These are phyloP conservation scores for Hanseniaspora valbyensis DNA, from an alignment of 805 yeast species.

Conservation along the genomic window DNA sequence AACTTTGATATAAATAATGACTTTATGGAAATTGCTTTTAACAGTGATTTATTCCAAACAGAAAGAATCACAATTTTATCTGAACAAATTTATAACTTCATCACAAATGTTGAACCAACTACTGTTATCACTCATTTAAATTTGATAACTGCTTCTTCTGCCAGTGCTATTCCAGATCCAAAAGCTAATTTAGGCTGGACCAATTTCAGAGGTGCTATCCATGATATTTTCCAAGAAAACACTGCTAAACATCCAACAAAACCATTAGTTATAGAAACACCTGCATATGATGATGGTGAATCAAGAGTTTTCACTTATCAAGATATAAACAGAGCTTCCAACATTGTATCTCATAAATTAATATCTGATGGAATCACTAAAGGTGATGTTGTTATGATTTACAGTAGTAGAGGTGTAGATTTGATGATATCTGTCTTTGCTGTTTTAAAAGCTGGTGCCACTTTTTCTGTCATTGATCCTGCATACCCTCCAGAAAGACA, in stretches of 20 bases:
- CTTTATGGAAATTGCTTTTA: slow-evolving; percentile 38
- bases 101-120: slow-evolving; percentile 31
- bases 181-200: slow-evolving; percentile 79
- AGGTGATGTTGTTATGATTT: slow-evolving; percentile 96
- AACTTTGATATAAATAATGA: slow-evolving; percentile 20
- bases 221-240: slow-evolving; percentile 83
- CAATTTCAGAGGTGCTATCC: slow-evolving; percentile 88
- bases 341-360: slow-evolving; percentile 82
- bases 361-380: slow-evolving; percentile 67
- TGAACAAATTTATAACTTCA: slow-evolving; percentile 58
- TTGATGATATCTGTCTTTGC: slow-evolving; percentile 95
- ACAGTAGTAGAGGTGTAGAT: slow-evolving; percentile 96
- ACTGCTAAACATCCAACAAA: slow-evolving; percentile 78
- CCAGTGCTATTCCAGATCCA: slow-evolving; percentile 68
- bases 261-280: slow-evolving; percentile 87
- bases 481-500: slow-evolving; percentile 99
- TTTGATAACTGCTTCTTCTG: slow-evolving; percentile 59
- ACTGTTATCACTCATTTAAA: slow-evolving; percentile 47
- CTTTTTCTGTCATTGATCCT: slow-evolving; percentile 96
- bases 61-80: slow-evolving; percentile 59
- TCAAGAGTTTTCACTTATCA: slow-evolving; percentile 67
- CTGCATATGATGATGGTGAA: slow-evolving; percentile 40
- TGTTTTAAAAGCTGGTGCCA: slow-evolving; percentile 95
- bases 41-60: slow-evolving; percentile 59
- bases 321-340: slow-evolving; percentile 87